Conservation (phyloP, 306 rosid species). For the Benincasa hispida region DNA sequence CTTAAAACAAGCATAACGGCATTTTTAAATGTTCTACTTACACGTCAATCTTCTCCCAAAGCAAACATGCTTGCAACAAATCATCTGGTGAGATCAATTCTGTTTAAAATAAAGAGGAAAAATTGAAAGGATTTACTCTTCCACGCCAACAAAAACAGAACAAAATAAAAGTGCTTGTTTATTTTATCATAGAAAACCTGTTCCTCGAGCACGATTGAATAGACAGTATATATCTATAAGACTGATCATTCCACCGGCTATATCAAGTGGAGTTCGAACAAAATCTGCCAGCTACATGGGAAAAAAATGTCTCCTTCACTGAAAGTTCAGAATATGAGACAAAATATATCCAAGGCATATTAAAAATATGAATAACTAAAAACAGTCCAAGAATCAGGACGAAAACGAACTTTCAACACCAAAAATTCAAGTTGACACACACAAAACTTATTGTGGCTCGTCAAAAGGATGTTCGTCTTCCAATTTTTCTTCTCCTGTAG, state of each 20-base stretch:
- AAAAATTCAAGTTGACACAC: neutral
- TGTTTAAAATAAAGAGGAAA: constrained; percentile 18
- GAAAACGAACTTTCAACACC: neutral
- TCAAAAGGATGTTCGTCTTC: neutral
- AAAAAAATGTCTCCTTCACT: constrained; percentile 3
- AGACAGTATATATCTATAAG: constrained; percentile 83
- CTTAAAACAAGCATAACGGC: neutral
- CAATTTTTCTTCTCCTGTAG: neutral
- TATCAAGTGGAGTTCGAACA: constrained; percentile 77
- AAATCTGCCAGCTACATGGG: constrained; percentile 79
- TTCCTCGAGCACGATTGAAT: constrained; percentile 96
- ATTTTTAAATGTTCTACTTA: constrained; percentile 30
- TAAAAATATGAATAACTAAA: neutral
- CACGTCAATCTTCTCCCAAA: constrained; percentile 98
- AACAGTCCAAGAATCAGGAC: neutral
- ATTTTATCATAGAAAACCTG: constrained; percentile 42
- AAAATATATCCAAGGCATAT: neutral
- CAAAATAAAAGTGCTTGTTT: neutral
- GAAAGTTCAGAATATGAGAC: neutral
- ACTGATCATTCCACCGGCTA: constrained; percentile 86
- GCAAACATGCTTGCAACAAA: constrained; percentile 83
- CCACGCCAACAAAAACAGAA: neutral
- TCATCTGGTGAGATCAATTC: constrained; percentile 97
- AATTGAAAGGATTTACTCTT: neutral
- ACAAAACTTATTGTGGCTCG: neutral